Evolutionary conservation across 768 basidiomycete genomes (phyloP).

Genomic region (Neoboletus subvelutipes): DNA sequence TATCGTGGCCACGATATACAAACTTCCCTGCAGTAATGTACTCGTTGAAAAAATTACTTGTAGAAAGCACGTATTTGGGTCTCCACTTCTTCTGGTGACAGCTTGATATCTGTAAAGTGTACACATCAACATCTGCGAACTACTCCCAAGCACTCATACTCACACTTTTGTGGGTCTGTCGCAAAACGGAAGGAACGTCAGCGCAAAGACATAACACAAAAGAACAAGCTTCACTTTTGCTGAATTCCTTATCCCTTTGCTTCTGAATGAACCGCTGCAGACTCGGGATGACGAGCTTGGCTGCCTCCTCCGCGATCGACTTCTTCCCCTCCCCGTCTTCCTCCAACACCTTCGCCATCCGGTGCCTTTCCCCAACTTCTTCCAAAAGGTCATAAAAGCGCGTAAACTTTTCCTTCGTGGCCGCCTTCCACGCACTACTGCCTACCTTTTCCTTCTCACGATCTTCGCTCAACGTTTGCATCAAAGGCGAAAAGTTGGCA

Average conservation of each 20-base stretch:
- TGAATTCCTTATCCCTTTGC: constrained; percentile 78
- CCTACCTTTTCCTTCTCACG: constrained; percentile 45
- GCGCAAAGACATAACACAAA: neutral
- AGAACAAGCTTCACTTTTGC: constrained; percentile 61
- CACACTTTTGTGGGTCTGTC: constrained; percentile 55
- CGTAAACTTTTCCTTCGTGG: constrained; percentile 80
- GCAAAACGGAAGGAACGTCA: neutral
- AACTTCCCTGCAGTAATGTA: neutral
- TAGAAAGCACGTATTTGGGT: constrained; percentile 65
- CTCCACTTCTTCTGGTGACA: constrained; percentile 74
- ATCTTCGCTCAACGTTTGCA: constrained; percentile 59
- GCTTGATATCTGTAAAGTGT: constrained; percentile 66
- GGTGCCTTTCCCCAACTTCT: constrained; percentile 75
- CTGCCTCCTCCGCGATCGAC: constrained; percentile 68
- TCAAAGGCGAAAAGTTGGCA: constrained; percentile 74
- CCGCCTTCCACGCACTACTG: constrained; percentile 46
- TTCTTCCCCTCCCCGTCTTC: constrained; percentile 63
- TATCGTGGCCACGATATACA: neutral
- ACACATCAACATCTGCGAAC: constrained; percentile 10
- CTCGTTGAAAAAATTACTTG: constrained; percentile 18
- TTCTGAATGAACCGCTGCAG: constrained; percentile 74
- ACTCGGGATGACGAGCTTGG: constrained; percentile 73
- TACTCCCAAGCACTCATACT: constrained; percentile 15
- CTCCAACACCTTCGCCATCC: constrained; percentile 63
- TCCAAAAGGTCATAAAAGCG: constrained; percentile 80